Base-by-base conservation (phyloP, 2,329 filamentous ascomycete genomes). In the Penicillium palitans region DNA sequence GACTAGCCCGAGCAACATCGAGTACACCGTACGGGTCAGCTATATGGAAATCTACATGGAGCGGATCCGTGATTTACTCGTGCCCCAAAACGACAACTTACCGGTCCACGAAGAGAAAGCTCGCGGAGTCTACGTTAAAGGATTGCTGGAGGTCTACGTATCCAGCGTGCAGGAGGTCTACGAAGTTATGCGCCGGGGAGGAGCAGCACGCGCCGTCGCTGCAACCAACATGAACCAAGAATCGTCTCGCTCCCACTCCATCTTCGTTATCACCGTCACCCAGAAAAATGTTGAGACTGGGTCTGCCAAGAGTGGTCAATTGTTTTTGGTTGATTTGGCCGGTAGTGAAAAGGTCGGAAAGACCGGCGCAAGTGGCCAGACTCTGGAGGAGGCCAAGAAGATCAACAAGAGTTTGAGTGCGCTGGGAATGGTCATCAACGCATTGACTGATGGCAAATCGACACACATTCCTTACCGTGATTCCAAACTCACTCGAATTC, bases 41-140 rank as follows among this genome's bases (percentile, higher is more conserved):
- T 98, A 98, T 78, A 97, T 99, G 93, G 95, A 99, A 78, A 98
- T 99, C 65, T 99, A 99, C 81, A 99, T 98, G 95, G 95, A 99
- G 80, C 87, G 90, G 68, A 98, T 99, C 75, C 87, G 93, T 70
- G 95, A 99, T 86, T 79, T 99, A 70, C 81, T 99, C 63, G 87
- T 89, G 25, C 95, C 95, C 12, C 90, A 93, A 60, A 96, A 98
- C 77, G 93, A 97, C 79, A 98, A 98, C 72, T 81, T 99, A 52
- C 93, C 93, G 0, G 88, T 98, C n/a, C 95, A 98, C 78, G 95
- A 99, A 72, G 95, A 98, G 78, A 96, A 97, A 83, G 95, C 89
- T 72, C 85, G 91, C 60, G 95, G 95, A 55, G 93, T 98, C 1
- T 98, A 98, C 71, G 95, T 98, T 70, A 98, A 98, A 78, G 95